Conservation (phyloP, 75 land plant genomes). For the Azolla pinnata region DNA sequence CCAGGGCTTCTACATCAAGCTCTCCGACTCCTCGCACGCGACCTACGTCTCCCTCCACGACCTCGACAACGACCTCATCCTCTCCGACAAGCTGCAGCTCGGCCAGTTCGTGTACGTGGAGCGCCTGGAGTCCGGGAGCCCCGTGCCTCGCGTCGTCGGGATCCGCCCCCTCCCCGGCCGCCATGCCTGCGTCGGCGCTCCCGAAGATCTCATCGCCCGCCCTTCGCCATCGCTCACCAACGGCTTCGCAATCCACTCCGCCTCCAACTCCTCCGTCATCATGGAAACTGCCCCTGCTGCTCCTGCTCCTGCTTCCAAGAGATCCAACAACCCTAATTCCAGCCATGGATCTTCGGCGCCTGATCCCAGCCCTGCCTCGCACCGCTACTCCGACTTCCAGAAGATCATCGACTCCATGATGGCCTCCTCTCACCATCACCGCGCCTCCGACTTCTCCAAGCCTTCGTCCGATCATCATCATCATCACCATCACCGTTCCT, state of each 20-base stretch:
- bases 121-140: conserved; percentile 45
- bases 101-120: conserved; percentile 85
- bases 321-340: neutral
- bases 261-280: neutral
- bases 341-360: neutral
- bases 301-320: neutral
- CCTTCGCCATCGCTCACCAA: conserved; percentile 9
- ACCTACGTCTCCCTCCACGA: conserved; percentile 78
- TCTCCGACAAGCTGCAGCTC: conserved; percentile 71
- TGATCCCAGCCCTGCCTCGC: neutral
- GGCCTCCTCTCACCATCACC: neutral
- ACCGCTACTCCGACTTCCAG: neutral
- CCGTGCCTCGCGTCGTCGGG: conserved; percentile 41
- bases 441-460: neutral
- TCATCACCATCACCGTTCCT: neutral
- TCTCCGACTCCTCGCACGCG: conserved; percentile 83
- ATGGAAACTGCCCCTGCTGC: conserved; percentile 3
- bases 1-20: conserved; percentile 76
- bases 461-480: neutral
- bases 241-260: conserved; percentile 42
- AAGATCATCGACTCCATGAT: too few species aligned
- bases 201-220: conserved; percentile 47
- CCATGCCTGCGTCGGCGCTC: conserved; percentile 60
- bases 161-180: conserved; percentile 65
- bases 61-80: conserved; percentile 59